Conservation (phyloP, 2,329 filamentous ascomycete genomes). For the Monilinia fructicola region DNA sequence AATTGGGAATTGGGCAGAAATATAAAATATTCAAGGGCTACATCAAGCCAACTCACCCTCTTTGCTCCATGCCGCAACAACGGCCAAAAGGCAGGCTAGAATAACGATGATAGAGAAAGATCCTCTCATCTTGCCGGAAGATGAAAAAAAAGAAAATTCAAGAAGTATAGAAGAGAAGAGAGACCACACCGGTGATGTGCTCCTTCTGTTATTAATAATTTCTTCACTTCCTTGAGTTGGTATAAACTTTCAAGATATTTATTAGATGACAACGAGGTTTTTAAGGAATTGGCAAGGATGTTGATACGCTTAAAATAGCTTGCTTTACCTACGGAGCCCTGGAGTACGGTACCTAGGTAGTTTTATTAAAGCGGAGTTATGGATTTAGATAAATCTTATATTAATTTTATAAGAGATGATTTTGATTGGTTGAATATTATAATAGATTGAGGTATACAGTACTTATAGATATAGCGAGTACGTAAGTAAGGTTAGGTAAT, state of each 20-base stretch:
- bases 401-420: too few species aligned
- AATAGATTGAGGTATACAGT: too few species aligned
- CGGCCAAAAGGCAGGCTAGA: conserved; percentile 36
- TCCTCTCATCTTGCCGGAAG: conserved; percentile 38
- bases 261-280: conserved; percentile 19
- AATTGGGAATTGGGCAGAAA: conserved; percentile 20
- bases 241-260: background rate
- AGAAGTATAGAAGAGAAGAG: conserved; percentile 30
- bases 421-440: too few species aligned
- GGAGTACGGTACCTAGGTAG: too few species aligned
- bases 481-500: too few species aligned
- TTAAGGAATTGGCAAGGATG: conserved; percentile 5
- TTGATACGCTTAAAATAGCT: background rate
- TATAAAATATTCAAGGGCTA: conserved; percentile 4
- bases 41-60: conserved; percentile 38
- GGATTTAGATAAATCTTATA: too few species aligned
- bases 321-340: too few species aligned
- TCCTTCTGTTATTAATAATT: background rate
- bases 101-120: conserved; percentile 37
- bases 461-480: too few species aligned
- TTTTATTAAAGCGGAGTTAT: too few species aligned
- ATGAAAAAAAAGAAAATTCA: conserved; percentile 22
- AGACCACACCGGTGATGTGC: background rate
- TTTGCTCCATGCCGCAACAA: conserved; percentile 43
- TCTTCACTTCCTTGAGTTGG: background rate